phyloP scores from a whole-genome alignment of 1,284 basidiomycete genomes.

The Thecaphora frezii region DNA sequence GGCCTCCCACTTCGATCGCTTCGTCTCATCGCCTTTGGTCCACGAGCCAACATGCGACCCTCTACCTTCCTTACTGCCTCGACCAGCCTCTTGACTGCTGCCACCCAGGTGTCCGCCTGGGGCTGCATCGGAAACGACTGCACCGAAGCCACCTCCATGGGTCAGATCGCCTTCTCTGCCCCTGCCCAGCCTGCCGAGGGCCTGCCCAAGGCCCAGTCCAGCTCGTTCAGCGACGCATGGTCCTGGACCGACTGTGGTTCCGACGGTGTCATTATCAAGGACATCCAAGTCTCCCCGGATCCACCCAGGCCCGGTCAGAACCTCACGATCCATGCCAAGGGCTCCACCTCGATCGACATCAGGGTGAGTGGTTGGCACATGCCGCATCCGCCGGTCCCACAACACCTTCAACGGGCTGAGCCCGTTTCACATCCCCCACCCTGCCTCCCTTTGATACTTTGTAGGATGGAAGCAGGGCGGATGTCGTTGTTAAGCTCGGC shows the following conservation, averaged over 20 bases:
- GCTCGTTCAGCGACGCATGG: constrained; percentile 33
- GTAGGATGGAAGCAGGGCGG: constrained; percentile 47
- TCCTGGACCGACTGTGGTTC: constrained; percentile 50
- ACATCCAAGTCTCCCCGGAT: constrained; percentile 49
- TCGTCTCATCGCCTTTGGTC: too few relatives aligned
- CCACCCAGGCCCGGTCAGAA: constrained; percentile 54
- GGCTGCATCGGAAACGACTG: constrained; percentile 35
- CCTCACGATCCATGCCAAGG: constrained; percentile 50
- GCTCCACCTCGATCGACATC: constrained; percentile 34
- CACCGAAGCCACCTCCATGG: constrained; percentile 7
- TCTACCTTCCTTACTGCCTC: neutral
- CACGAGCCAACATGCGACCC: neutral
- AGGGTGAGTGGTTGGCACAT: constrained; percentile 34
- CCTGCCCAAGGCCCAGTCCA: too few relatives aligned
- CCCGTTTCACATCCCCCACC: too few relatives aligned
- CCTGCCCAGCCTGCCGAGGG: constrained; percentile 6
- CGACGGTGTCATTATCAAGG: constrained; percentile 32
- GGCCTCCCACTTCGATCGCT: neutral
- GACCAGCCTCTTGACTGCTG: neutral
- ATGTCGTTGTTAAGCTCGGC: constrained; percentile 55
- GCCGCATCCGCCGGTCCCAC: neutral
- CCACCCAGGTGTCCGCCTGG: constrained; percentile 19
- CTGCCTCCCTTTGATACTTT: too few relatives aligned
- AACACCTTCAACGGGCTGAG: too few relatives aligned
- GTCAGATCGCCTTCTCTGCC: constrained; percentile 32